These are phyloP conservation scores for Graphium sp. DNA, from an alignment of 2,329 filamentous ascomycete genomes.

Conservation along the genomic window DNA sequence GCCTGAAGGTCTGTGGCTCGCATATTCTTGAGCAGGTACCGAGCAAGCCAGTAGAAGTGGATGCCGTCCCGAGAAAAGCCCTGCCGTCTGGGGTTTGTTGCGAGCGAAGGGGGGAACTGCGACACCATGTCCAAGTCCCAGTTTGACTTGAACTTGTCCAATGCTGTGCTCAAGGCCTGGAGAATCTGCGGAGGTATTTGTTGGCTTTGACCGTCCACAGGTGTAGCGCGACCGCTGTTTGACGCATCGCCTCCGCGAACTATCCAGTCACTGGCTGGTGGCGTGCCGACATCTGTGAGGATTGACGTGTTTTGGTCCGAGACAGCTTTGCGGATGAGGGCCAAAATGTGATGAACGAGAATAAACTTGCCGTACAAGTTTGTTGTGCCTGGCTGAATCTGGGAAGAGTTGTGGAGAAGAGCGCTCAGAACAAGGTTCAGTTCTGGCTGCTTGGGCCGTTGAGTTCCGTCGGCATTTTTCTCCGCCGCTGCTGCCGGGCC, in stretches of 20 bases:
- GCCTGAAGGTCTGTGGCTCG: conserved; percentile 33
- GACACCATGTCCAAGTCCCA: conserved; percentile 55
- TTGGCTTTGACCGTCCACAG: conserved; percentile 18
- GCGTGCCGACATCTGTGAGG: conserved; percentile 28
- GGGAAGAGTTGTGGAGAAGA: conserved; percentile 38
- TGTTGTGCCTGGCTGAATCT: conserved; percentile 47
- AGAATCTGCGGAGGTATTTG: conserved; percentile 25
- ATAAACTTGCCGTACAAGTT: conserved; percentile 63
- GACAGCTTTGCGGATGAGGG: conserved; percentile 34
- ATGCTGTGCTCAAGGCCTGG: conserved; percentile 33
- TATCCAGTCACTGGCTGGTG: conserved; percentile 43
- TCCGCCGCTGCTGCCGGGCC: conserved; percentile 36
- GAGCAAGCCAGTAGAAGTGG: conserved; percentile 59
- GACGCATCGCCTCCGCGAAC: conserved; percentile 19
- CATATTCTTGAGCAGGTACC: conserved; percentile 44
- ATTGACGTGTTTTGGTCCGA: conserved; percentile 19
- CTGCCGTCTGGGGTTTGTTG: conserved; percentile 36
- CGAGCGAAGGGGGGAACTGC: conserved; percentile 40
- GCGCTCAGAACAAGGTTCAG: conserved; percentile 44
- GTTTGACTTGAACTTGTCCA: conserved; percentile 55
- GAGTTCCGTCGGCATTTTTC: conserved; percentile 44
- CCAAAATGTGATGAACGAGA: conserved; percentile 50
- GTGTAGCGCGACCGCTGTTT: conserved; percentile 27
- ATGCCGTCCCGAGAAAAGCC: conserved; percentile 58
- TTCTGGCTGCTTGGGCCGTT: conserved; percentile 45